phyloP scores from a whole-genome alignment of 2,329 filamentous ascomycete species.

The Metarhizium album region DNA sequence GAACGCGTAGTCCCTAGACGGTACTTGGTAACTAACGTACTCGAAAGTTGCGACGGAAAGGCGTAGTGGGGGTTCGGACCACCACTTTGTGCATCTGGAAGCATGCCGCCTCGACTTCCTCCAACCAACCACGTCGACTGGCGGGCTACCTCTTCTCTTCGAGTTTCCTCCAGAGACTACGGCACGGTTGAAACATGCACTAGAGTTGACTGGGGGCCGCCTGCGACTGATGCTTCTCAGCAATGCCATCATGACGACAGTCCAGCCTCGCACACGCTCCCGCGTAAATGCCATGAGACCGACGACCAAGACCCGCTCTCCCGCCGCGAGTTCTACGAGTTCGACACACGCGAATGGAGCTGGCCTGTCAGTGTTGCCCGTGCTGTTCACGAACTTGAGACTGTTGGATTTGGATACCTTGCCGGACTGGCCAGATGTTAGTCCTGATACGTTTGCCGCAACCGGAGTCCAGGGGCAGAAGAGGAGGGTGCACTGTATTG shows the following conservation, averaged over 20 bases:
- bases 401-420: conserved; percentile 69
- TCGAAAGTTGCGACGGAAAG: too few relatives aligned
- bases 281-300: background rate
- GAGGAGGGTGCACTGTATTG: conserved; percentile 68
- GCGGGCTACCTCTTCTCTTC: background rate
- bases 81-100: too few relatives aligned
- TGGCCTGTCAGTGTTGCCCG: conserved; percentile 15
- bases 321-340: background rate
- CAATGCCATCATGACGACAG: conserved; percentile 8
- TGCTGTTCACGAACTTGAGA: conserved; percentile 72
- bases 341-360: background rate
- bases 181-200: background rate
- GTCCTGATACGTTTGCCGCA: conserved; percentile 55
- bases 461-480: conserved; percentile 65
- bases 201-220: background rate
- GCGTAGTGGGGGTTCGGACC: too few relatives aligned
- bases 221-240: background rate
- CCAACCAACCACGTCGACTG: background rate
- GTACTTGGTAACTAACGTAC: too few relatives aligned
- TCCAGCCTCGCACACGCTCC: conserved; percentile 8
- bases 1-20: too few relatives aligned
- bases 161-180: background rate
- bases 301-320: background rate
- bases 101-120: background rate
- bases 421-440: conserved; percentile 72